Percentiles rank a stretch among this genome's conserved stretches.
Conservation (phyloP, 805 yeast species). For the Pichia ethanolica region DNA sequence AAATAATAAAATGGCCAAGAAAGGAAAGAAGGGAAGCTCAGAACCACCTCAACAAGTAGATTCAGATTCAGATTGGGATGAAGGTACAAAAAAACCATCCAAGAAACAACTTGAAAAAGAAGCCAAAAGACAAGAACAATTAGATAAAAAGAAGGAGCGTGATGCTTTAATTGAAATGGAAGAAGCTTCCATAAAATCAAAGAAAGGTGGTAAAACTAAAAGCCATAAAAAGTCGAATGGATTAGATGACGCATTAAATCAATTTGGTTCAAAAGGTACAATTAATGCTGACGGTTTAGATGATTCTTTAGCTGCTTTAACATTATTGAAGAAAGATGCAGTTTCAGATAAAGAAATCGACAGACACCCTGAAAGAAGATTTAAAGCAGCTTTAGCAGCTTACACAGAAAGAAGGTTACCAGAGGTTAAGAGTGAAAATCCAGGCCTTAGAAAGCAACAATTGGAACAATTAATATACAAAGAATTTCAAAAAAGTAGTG, state of each 20-base stretch:
- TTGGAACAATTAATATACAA: conserved; percentile 64
- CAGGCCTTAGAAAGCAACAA: conserved; percentile 76
- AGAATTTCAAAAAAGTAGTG: conserved; percentile 75
- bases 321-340: conserved; percentile 52
- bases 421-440: conserved; percentile 64
- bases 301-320: conserved; percentile 69
- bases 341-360: conserved; percentile 60
- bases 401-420: conserved; percentile 68
- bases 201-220: conserved; percentile 58
- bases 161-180: conserved; percentile 60
- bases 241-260: conserved; percentile 60
- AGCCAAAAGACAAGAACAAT: conserved; percentile 68
- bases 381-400: conserved; percentile 70
- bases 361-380: conserved; percentile 84
- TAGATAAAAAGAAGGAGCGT: conserved; percentile 74
- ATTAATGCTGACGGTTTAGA: conserved; percentile 72
- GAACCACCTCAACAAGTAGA: conserved; percentile 18
- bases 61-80: conserved; percentile 58
- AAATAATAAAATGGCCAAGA: conserved; percentile 5
- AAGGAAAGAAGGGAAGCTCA: conserved; percentile 6
- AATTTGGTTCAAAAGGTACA: conserved; percentile 31
- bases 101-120: conserved; percentile 64
- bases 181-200: conserved; percentile 46
- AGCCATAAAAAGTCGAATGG: conserved; percentile 46
- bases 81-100: conserved; percentile 62